Evolutionary conservation across 2,329 filamentous ascomycete genomes (phyloP).

Genomic region (Verticillium zaregamsianum): DNA sequence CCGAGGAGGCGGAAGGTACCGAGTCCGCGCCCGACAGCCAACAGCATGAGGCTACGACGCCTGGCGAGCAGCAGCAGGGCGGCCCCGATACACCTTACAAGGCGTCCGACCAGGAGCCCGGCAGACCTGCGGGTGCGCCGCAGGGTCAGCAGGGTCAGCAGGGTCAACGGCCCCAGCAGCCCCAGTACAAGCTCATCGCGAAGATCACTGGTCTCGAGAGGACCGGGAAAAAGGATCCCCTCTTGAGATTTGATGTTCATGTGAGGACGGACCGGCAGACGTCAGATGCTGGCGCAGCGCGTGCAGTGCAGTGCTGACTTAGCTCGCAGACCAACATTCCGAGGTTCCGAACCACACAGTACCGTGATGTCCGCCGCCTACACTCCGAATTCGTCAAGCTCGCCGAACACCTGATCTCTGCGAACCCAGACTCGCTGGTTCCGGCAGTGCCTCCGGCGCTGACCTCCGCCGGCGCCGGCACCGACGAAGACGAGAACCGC

Average conservation of each 20-base stretch:
- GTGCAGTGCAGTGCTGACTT: background rate
- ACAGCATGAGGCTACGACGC: conserved; percentile 8
- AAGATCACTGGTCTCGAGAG: conserved; percentile 94
- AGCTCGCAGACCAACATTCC: conserved; percentile 87
- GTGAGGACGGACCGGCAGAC: conserved; percentile 48
- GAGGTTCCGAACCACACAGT: conserved; percentile 95
- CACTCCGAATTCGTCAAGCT: conserved; percentile 96
- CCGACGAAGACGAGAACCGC: conserved; percentile 87
- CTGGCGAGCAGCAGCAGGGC: conserved; percentile 11
- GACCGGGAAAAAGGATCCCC: conserved; percentile 91
- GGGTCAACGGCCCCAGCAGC: conserved; percentile 55
- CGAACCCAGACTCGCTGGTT: conserved; percentile 94
- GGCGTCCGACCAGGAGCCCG: conserved; percentile 17
- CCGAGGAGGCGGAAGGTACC: conserved; percentile 15
- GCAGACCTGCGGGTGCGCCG: conserved; percentile 6
- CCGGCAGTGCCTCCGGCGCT: conserved; percentile 92
- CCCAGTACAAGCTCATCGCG: conserved; percentile 81
- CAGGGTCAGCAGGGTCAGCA: conserved; percentile 31
- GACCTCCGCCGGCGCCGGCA: conserved; percentile 90
- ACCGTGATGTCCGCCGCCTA: conserved; percentile 91
- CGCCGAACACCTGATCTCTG: conserved; percentile 91
- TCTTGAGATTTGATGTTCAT: conserved; percentile 92
- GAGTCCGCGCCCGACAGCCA: conserved; percentile 20
- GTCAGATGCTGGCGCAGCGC: background rate
- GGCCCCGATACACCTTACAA: conserved; percentile 15